Percentiles rank a stretch among this genome's conserved stretches.
Evolutionary conservation across 768 basidiomycete species (phyloP).

Genomic region (Trametes cubensis): DNA sequence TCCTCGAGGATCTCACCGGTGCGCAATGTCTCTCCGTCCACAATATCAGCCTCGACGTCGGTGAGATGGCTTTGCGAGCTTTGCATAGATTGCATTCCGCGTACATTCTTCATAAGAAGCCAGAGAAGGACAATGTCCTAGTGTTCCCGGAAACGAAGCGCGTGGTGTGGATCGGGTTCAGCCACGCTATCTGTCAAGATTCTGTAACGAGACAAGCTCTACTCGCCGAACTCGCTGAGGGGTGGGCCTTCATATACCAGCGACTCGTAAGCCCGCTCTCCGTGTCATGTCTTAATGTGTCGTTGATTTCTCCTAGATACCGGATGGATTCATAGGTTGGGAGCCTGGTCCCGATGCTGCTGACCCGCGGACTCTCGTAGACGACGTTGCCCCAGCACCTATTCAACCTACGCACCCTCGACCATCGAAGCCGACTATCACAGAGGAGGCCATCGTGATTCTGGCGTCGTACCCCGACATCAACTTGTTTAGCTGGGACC

Average conservation of each 20-base stretch:
- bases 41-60: neutral
- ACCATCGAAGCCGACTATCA: too few relatives aligned
- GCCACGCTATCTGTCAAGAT: neutral
- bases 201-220: neutral
- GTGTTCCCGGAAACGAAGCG: neutral
- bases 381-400: neutral
- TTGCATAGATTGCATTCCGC: neutral
- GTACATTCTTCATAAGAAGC: neutral
- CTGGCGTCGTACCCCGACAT: neutral
- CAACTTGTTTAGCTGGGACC: neutral
- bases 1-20: neutral
- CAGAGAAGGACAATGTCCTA: neutral
- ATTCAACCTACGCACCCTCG: neutral
- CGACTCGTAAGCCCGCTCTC: neutral
- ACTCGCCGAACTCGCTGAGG: neutral
- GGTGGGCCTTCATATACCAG: neutral
- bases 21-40: neutral
- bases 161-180: conserved; percentile 1
- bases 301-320: neutral
- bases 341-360: too few relatives aligned
- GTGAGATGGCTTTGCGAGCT: neutral
- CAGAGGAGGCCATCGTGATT: neutral
- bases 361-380: neutral
- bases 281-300: neutral
- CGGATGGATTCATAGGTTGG: neutral